A percentile compares a stretch with the other conserved stretches of the same genome.
phyloP scores from a whole-genome alignment of 1,139 yeast species.

The Saccharomyces hybrid region DNA sequence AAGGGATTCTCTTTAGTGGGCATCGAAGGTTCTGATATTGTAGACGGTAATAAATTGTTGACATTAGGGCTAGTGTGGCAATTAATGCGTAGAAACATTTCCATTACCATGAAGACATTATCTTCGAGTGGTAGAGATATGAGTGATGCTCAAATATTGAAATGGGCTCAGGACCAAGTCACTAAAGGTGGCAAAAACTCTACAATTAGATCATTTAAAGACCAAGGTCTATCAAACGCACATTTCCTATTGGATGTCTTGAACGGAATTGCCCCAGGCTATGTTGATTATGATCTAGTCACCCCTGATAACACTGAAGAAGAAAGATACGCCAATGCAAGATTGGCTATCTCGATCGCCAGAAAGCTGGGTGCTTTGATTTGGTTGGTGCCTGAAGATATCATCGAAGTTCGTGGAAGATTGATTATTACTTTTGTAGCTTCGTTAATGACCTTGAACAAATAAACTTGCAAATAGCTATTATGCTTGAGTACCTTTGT shows the following conservation, averaged over 20 bases:
- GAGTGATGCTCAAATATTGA: constrained; percentile 76
- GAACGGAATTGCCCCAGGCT: constrained; percentile 92
- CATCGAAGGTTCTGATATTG: constrained; percentile 95
- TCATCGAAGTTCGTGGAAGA: constrained; percentile 89
- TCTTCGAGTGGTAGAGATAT: constrained; percentile 66
- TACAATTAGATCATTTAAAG: constrained; percentile 76
- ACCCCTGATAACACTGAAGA: constrained; percentile 71
- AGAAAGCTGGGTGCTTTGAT: constrained; percentile 96
- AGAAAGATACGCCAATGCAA: constrained; percentile 87
- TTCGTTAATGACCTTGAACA: constrained; percentile 67
- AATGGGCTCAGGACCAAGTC: constrained; percentile 88
- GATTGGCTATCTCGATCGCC: constrained; percentile 94
- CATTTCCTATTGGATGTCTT: constrained; percentile 81
- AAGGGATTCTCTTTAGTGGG: constrained; percentile 91
- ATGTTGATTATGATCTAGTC: constrained; percentile 91
- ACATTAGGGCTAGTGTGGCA: constrained; percentile 97
- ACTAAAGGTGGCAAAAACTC: constrained; percentile 71
- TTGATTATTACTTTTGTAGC: constrained; percentile 91
- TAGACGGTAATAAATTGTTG: constrained; percentile 84
- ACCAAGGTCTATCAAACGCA: constrained; percentile 64
- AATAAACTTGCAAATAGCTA: background rate
- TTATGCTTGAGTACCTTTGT: background rate
- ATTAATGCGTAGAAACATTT: constrained; percentile 92
- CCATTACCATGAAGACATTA: constrained; percentile 67
- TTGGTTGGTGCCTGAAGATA: constrained; percentile 99